Conservation (phyloP, 1,284 basidiomycete species). For the Inonotus hispidus region DNA sequence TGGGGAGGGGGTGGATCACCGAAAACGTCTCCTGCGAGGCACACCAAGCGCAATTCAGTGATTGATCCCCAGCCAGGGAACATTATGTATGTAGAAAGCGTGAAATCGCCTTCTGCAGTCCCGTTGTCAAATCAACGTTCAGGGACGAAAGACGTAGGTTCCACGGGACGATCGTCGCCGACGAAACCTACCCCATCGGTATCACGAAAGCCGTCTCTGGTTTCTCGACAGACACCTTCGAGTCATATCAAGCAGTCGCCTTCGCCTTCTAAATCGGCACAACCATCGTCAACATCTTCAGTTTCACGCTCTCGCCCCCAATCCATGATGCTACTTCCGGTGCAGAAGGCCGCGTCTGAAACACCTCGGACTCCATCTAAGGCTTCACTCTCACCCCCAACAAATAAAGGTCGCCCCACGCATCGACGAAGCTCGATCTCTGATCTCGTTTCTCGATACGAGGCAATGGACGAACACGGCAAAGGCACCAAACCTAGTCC, state of each 20-base stretch:
- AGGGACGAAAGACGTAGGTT: not conserved
- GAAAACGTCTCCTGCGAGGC: constrained; percentile 7
- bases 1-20: constrained; percentile 53
- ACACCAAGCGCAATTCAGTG: constrained; percentile 9
- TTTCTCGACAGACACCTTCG: constrained; percentile 9
- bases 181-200: not conserved
- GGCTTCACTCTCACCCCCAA: constrained; percentile 39
- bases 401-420: constrained; percentile 29
- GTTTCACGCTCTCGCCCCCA: constrained; percentile 47
- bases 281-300: constrained; percentile 21
- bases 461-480: constrained; percentile 47
- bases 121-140: not conserved
- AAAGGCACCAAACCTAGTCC: constrained; percentile 18
- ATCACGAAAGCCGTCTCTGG: constrained; percentile 12
- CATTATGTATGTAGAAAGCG: not conserved
- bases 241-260: constrained; percentile 26
- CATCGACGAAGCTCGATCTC: constrained; percentile 69
- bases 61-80: not conserved
- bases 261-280: constrained; percentile 31
- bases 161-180: not conserved
- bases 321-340: constrained; percentile 67
- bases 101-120: not conserved
- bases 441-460: constrained; percentile 75
- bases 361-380: constrained; percentile 29
- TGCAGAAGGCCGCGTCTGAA: constrained; percentile 39